Base-by-base conservation (phyloP, 225 moss, liverwort and hornwort species). In the Marchantia paleacea region DNA sequence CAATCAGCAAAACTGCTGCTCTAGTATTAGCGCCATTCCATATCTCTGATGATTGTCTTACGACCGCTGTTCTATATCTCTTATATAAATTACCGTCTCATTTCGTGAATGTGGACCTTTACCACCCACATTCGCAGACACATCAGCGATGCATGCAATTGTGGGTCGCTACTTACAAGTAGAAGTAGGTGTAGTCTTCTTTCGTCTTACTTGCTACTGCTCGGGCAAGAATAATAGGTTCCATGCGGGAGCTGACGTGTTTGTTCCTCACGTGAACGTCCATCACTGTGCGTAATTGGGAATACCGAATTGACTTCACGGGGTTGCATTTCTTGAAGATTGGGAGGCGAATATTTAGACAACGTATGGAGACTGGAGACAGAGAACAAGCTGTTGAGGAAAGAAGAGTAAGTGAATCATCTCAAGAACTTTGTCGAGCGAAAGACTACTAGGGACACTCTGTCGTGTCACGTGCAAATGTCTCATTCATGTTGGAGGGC, bases 341-440 rank as follows among this genome's bases (percentile, higher is more conserved):
- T 77, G 97, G 97, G 75, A 91, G 95, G 85, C 97, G 97, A 63
- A 86, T 99, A 57, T 95, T 90, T 14, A 88, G 97, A 80, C 93
- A 93, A 82, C 93, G 97, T 11, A 51, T 99, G 92, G 97, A 99
- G 89, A 99, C 95, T 55, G 97, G 95, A 75, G 95, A 99, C 75
- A 90, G 90, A 60, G 97, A 95, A 83, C 91, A 93, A 80, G 97
- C 97, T 19, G 90, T 99, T 28, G 95, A 99, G 84, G 97, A 99
- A 88, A 91, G 97, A 86, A 89, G 92, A 89, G 96, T 96, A 88
- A 62, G 80, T 72, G 18, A 47, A 26, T 64, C 19, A 26, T 53
- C 26, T 75, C 28, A 54, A 26, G 55, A 75, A 15, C 12, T n/a
- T 28, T 55, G 16, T 22, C 20, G 12, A 6, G 39, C 39, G 39